These are phyloP conservation scores for Tuber calosporum DNA, from an alignment of 495 filamentous ascomycete species.

Conservation along the genomic window DNA sequence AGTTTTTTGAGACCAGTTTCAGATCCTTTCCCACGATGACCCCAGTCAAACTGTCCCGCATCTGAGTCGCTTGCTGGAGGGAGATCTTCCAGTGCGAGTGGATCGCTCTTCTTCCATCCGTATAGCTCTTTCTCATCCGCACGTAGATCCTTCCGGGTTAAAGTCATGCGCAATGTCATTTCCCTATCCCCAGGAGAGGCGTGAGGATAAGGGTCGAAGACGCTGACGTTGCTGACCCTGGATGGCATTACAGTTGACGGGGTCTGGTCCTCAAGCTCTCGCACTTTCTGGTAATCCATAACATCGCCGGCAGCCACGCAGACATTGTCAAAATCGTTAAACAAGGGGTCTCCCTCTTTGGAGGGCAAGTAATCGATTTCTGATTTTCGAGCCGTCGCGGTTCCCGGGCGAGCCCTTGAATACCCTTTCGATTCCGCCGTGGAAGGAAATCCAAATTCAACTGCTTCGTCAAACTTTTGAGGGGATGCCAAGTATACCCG, in stretches of 20 bases:
- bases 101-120: slow-evolving; percentile 53
- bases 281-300: slow-evolving; percentile 20
- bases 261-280: slow-evolving; percentile 16
- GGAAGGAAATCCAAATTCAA: slow-evolving; percentile 87
- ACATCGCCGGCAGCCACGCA: slow-evolving; percentile 19
- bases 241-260: slow-evolving; percentile 20
- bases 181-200: slow-evolving; percentile 59
- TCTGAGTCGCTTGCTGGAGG: slow-evolving; percentile 47
- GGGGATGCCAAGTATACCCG: slow-evolving; percentile 84
- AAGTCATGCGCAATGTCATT: slow-evolving; percentile 92
- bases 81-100: slow-evolving; percentile 51
- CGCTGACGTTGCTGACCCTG: slow-evolving; percentile 35
- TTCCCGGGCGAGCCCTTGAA: slow-evolving; percentile 30
- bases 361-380: slow-evolving; percentile 30
- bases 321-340: slow-evolving; percentile 26
- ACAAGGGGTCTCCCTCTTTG: slow-evolving; percentile 17
- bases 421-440: slow-evolving; percentile 44
- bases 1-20: slow-evolving; percentile 34
- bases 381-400: slow-evolving; percentile 30
- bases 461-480: slow-evolving; percentile 90
- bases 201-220: slow-evolving; percentile 49
- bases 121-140: slow-evolving; percentile 58
- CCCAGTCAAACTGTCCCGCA: slow-evolving; percentile 40
- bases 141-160: slow-evolving; percentile 80
- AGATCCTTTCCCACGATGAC: slow-evolving; percentile 22